These are phyloP conservation scores for Prunus fruticosa DNA, from an alignment of 306 rosid genomes.

Conservation along the genomic window DNA sequence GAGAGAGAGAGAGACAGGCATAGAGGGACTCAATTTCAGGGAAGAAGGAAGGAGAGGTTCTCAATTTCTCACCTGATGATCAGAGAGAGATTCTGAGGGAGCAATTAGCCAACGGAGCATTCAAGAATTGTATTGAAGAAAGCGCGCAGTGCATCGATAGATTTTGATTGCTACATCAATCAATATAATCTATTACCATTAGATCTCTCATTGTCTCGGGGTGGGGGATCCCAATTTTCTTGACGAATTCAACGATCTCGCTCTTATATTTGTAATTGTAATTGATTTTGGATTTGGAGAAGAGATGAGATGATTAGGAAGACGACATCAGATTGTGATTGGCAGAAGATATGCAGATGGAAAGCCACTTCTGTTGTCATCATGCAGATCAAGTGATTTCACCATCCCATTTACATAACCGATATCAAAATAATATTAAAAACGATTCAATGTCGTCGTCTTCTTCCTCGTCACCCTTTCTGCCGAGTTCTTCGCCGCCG, in stretches of 20 bases:
- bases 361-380: slow-evolving; percentile 29
- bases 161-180: neutral
- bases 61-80: neutral
- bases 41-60: slow-evolving; percentile 24
- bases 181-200: neutral
- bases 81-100: neutral
- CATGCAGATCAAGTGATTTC: slow-evolving; percentile 6
- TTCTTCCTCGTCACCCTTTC: neutral
- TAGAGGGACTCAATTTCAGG: slow-evolving; percentile 20
- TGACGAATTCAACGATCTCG: neutral
- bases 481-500: slow-evolving; percentile 15
- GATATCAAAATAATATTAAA: neutral
- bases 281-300: neutral
- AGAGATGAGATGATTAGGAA: neutral
- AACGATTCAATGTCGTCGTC: slow-evolving; percentile 22
- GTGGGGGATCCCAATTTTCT: neutral
- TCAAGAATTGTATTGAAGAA: neutral
- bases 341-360: slow-evolving; percentile 45
- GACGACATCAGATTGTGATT: neutral
- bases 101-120: neutral
- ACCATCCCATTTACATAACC: neutral
- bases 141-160: neutral
- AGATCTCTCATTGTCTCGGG: neutral
- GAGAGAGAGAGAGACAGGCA: slow-evolving; percentile 7
- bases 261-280: neutral